Evolutionary conservation across 2,329 filamentous ascomycete species (phyloP), one percentile per base, ranked within the genome.

Genomic region (Cladophialophora bantiana): DNA sequence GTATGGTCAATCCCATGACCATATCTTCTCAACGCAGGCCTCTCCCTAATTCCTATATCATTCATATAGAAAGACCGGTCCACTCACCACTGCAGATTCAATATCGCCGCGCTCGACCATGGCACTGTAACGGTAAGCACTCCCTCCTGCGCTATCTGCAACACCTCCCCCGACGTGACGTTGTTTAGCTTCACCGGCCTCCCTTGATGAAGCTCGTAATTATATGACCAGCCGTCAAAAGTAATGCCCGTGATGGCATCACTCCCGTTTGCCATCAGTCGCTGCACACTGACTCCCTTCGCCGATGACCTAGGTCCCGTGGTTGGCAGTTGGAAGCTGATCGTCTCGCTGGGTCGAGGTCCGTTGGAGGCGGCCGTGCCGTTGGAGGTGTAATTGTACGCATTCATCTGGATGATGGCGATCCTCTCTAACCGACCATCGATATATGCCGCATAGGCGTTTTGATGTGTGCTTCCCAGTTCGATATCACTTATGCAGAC

Each of bases 221-320:
- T 86, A 70, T 87, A 90, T 68, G 85, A 89, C 73, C 79, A 82
- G 1, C 86, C 87, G 74, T 89, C 85, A 78, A 83, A 89, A 0
- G 85, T 85, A 52, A 89, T 83, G 0, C 87, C 87, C 0, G 84
- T 84, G 26, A 88, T 83, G 7, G 88, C 87, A 76, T 90, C 86
- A 68, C 85, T 89, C 0, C 88, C 88, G 74, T 88, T 89, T 1
- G 88, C 87, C 57, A 79, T 74, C 36, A 90, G 75, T 32, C 86
- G 77, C 72, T 85, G 79, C 59, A 88, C 78, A 0, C 65, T 69
- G 2, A 78, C 73, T 0, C 70, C 73, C 20, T 70, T 70, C 48
- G 57, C 7, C 4, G n/a, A 32, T 13, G 61, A 18, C 36, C 18
- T 5, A 69, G 70, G 53, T 72, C 36, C 55, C 12, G 20, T 31